Base-by-base conservation (phyloP, 1,284 basidiomycete species). In the Ustilago loliicola region DNA sequence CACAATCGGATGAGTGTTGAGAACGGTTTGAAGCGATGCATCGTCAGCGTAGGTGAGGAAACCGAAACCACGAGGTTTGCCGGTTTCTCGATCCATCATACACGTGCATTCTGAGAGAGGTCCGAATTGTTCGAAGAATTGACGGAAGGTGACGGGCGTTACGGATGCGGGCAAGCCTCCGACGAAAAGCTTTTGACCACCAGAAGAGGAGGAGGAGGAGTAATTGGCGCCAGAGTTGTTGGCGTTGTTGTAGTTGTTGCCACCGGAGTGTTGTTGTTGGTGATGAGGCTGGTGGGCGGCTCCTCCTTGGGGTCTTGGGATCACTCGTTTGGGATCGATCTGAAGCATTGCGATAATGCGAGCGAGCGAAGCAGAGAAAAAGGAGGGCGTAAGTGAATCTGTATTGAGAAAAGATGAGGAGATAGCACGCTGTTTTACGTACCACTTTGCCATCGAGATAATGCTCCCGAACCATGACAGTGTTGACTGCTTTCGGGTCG, bases 241-340 rank as follows among this genome's bases (percentile, higher is more conserved):
- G 48, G 45, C 19, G 38, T 8, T 10, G 29, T n/a, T 8, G 47
- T 42, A 21, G 32, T 56, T 57, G 48, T 42, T 40, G 23, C 66
- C 55, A n/a, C 48, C 40, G 19, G 27, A 15, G 3, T 50, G 48
- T 2, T 52, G 48, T 15, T 67, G 30, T 72, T 52, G 54, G 40
- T 71, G 63, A 58, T 71, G 19, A 36, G 10, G 10, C 7, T 45
- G 19, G 2, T 45, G 42, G 19, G 42, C 6, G 7, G 7, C 42
- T 45, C 42, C 65, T 52, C 80, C 77, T 32, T 84, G 84, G 8
- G 80, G 79, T 29, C 96, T 91, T 17, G 97, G 97, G 79, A 99
- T 98, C 6, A 97, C 97, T 67, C 96, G 92, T 88, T 99, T 99
- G 13, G 97, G 97, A 85, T 99, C 97, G 86, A 99, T 99, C 96